phyloP scores from a whole-genome alignment of 2,329 filamentous ascomycete genomes.

The Colletotrichum orchidophilum region DNA sequence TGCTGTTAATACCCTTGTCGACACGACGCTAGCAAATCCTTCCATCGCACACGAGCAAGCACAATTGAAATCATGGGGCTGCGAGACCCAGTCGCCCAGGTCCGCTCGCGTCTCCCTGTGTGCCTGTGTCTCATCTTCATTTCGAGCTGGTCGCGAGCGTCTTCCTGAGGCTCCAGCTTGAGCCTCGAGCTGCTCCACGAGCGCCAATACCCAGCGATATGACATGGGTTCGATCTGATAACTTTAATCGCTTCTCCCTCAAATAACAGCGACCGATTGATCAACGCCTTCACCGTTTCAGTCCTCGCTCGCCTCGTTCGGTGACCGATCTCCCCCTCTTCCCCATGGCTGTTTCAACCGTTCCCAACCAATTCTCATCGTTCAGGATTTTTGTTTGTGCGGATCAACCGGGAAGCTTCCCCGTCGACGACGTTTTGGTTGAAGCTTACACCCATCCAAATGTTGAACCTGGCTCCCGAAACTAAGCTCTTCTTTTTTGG shows the following conservation, averaged over 20 bases:
- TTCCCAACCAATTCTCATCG: not conserved
- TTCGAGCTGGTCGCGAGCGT: constrained; percentile 3
- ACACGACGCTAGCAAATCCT: not conserved
- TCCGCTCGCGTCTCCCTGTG: not conserved
- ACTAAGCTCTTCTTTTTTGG: not conserved
- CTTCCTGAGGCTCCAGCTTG: not conserved
- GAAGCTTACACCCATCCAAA: not conserved
- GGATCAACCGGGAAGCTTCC: not conserved
- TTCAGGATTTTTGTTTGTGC: not conserved
- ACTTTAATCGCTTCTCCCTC: constrained; percentile 17
- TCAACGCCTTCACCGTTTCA: not conserved
- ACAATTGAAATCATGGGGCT: not conserved
- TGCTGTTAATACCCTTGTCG: not conserved
- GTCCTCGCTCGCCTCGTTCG: constrained; percentile 11
- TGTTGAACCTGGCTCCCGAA: not conserved
- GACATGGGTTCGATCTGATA: constrained; percentile 32
- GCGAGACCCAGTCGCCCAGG: not conserved
- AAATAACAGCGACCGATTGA: not conserved
- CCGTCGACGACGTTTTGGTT: not conserved
- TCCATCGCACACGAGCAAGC: not conserved
- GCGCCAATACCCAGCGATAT: constrained; percentile 1
- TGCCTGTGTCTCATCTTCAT: constrained; percentile 23
- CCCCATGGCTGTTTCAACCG: not conserved
- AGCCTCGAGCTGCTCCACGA: not conserved
- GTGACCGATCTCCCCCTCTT: not conserved